These are phyloP conservation scores for Hemileia vastatrix DNA, from an alignment of 1,284 basidiomycete species.

Conservation along the genomic window DNA sequence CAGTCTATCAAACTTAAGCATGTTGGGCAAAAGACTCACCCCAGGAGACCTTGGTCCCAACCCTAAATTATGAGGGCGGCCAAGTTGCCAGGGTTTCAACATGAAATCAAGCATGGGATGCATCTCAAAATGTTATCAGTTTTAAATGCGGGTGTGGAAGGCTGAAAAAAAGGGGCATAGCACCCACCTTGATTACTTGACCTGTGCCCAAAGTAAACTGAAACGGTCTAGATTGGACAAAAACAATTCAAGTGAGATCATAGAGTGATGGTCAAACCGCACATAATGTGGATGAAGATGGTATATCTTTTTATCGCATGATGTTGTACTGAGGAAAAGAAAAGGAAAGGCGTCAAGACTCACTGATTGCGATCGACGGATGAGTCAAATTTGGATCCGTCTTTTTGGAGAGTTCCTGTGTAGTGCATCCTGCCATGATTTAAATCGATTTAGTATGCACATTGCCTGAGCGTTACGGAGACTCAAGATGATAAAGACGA, in stretches of 20 bases:
- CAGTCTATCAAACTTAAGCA: background rate
- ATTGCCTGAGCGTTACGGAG: background rate
- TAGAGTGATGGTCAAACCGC: background rate
- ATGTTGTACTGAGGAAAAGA: background rate
- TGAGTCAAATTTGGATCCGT: conserved; percentile 19
- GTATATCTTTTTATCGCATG: background rate
- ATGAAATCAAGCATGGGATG: background rate
- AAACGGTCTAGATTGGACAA: conserved; percentile 11
- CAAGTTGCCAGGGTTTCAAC: background rate
- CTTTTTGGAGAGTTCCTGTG: conserved; percentile 13
- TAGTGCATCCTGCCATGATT: conserved; percentile 17
- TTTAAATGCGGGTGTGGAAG: background rate
- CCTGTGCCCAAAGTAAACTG: conserved; percentile 34
- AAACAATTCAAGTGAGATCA: too few species aligned
- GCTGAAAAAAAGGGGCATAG: background rate
- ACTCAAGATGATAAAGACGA: background rate
- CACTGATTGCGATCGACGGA: conserved; percentile 18
- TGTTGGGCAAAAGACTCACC: conserved; percentile 8
- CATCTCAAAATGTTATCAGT: background rate
- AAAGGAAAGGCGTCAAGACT: background rate
- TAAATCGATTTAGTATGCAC: background rate
- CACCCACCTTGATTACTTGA: conserved; percentile 36
- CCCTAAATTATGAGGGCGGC: conserved; percentile 20
- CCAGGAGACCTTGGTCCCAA: conserved; percentile 43
- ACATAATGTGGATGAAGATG: background rate